Conservation (phyloP, 352 stramenopile genomes). For the Pythium rhizo-oryzae region DNA sequence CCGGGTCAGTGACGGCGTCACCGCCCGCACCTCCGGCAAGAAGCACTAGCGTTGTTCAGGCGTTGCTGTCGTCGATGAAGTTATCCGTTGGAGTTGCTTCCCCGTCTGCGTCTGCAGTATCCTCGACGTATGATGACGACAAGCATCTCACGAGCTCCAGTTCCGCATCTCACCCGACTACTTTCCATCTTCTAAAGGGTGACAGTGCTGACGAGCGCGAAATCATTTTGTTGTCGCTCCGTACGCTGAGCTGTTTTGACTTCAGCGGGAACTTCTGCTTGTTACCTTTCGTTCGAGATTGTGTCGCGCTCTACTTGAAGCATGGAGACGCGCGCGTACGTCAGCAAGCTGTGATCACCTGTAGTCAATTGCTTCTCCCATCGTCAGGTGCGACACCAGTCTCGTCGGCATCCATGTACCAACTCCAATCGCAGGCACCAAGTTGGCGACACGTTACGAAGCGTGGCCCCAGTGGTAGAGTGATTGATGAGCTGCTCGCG, state of each 20-base stretch:
- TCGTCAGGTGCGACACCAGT: conserved; percentile 24
- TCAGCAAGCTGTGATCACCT: conserved; percentile 89
- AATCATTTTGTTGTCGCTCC: conserved; percentile 89
- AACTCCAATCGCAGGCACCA: conserved; percentile 12
- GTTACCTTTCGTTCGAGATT: conserved; percentile 95
- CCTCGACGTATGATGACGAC: conserved; percentile 34
- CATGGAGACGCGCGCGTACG: conserved; percentile 91
- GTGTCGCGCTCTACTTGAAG: conserved; percentile 92
- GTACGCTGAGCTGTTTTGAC: conserved; percentile 94
- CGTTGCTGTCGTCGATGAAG: conserved; percentile 78
- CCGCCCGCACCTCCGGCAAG: conserved; percentile 36
- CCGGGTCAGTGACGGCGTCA: conserved; percentile 7
- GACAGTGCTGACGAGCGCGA: conserved; percentile 80
- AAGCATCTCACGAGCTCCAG: conserved; percentile 14
- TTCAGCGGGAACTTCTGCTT: conserved; percentile 93
- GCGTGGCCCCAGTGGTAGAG: conserved; percentile 79
- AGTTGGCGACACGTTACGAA: conserved; percentile 74
- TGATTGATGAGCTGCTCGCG: conserved; percentile 94
- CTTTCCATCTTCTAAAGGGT: conserved; percentile 57
- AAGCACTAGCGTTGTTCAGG: conserved; percentile 58
- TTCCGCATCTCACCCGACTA: neutral
- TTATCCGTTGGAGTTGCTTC: conserved; percentile 36
- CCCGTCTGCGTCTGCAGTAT: conserved; percentile 18
- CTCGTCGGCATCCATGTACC: conserved; percentile 17
- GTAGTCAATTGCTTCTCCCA: conserved; percentile 73